These are phyloP conservation scores for Silene coronaria DNA, from an alignment of 179 eudicot genomes.

Conservation along the genomic window DNA sequence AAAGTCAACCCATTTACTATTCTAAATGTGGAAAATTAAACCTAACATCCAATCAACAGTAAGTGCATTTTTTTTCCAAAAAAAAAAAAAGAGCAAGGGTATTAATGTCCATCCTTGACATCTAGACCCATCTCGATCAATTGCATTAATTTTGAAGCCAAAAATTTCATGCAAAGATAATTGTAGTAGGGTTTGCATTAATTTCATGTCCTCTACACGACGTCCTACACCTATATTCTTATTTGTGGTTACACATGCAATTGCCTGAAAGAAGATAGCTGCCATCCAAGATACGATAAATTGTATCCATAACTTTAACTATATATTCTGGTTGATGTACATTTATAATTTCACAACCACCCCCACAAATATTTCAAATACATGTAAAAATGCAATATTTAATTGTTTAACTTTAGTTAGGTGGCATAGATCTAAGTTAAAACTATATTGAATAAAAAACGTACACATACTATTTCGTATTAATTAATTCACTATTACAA, in stretches of 20 bases:
- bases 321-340: background rate
- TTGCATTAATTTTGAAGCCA: slow-evolving; percentile 13
- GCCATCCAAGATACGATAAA: too few relatives aligned
- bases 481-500: background rate
- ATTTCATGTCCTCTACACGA: background rate
- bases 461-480: too few relatives aligned
- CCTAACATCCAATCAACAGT: background rate
- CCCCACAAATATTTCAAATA: background rate
- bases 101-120: background rate
- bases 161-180: slow-evolving; percentile 15
- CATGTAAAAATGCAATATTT: background rate
- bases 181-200: slow-evolving; percentile 10
- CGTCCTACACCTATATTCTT: background rate
- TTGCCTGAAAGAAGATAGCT: background rate
- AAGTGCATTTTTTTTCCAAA: background rate
- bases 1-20: too few relatives aligned
- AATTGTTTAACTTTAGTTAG: background rate
- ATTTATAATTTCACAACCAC: slow-evolving; percentile 17
- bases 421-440: background rate
- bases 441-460: too few relatives aligned
- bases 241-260: slow-evolving; percentile 19
- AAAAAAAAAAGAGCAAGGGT: background rate
- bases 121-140: background rate
- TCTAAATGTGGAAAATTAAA: background rate
- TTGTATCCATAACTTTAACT: background rate